Base-by-base conservation (phyloP, 2,329 filamentous ascomycete species). In the Penicillium sp. region DNA sequence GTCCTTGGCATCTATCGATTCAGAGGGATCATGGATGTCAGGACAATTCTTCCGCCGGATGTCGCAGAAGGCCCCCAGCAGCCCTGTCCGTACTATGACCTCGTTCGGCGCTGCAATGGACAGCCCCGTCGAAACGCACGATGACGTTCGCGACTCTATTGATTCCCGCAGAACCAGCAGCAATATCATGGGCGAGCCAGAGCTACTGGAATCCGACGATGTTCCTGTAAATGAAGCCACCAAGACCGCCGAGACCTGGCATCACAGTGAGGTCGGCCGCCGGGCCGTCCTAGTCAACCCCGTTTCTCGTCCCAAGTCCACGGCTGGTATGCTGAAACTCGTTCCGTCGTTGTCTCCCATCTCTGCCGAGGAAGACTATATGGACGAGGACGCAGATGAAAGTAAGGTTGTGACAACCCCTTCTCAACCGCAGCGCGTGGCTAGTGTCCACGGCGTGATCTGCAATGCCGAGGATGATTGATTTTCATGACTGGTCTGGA, bases 1-100 rank as follows among this genome's bases (percentile, higher is more conserved):
- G 74, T 98, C 94, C 0, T 83, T 98, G 17, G 95, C 92, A 1
- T 97, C 93, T 0, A 91, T 98, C 60, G 95, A 97, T 71, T 97
- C 93, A 0, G 95, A 99, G 78, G 95, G 86, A 4, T 97, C 93
- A 0, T 99, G 95, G 95, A 87, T 99, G 47, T 95, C 92, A 3
- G 92, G 94, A 15, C 88, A 88, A 58, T 81, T 83, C 62, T 74
- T 82, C 81, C 81, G 64, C 71, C 81, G 57, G 73, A 81, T 71
- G 75, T 86, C 71, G 69, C 74, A 77, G 45, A 81, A 63, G 48
- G 10, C 17, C 5, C 69, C 60, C 20, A 69, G 64, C 67, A 76
- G 65, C 59, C 71, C 70, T 2, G 67, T 77, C 28, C 77, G 74
- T 35, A 75, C 74, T 37, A 82, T 78, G 49, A 76, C 73, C 43